Conservation (phyloP, 768 basidiomycete species). For the Lentinus tigrinus region DNA sequence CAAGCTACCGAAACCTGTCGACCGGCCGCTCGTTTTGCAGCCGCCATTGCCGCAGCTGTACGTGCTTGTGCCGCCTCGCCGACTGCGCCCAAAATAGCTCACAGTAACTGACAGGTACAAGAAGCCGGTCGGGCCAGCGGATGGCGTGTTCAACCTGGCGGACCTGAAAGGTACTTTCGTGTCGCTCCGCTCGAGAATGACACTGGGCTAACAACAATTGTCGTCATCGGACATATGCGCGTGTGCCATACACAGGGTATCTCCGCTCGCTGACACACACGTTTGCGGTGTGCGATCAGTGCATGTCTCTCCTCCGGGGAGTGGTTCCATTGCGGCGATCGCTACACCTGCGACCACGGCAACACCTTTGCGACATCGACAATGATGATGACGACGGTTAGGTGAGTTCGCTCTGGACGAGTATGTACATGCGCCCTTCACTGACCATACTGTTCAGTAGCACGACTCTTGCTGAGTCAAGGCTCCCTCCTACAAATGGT, state of each 20-base stretch:
- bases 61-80: conserved; percentile 23
- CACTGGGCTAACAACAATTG: background rate
- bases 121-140: conserved; percentile 55
- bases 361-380: conserved; percentile 83
- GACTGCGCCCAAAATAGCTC: conserved; percentile 13
- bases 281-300: conserved; percentile 81
- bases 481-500: too few relatives aligned
- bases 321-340: conserved; percentile 92
- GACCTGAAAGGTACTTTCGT: conserved; percentile 55
- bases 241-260: conserved; percentile 68
- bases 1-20: conserved; percentile 80
- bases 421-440: too few relatives aligned
- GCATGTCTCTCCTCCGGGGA: conserved; percentile 82
- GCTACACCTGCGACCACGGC: too few relatives aligned
- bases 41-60: conserved; percentile 73
- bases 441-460: too few relatives aligned
- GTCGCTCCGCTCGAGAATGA: background rate
- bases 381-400: too few relatives aligned
- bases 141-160: conserved; percentile 33
- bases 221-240: too few relatives aligned
- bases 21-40: conserved; percentile 53
- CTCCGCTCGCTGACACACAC: conserved; percentile 58
- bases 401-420: too few relatives aligned
- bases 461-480: too few relatives aligned
- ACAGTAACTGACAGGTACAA: conserved; percentile 53